These are phyloP conservation scores for Arthroderma sp. DNA, from an alignment of 2,329 filamentous ascomycete species.

Conservation along the genomic window DNA sequence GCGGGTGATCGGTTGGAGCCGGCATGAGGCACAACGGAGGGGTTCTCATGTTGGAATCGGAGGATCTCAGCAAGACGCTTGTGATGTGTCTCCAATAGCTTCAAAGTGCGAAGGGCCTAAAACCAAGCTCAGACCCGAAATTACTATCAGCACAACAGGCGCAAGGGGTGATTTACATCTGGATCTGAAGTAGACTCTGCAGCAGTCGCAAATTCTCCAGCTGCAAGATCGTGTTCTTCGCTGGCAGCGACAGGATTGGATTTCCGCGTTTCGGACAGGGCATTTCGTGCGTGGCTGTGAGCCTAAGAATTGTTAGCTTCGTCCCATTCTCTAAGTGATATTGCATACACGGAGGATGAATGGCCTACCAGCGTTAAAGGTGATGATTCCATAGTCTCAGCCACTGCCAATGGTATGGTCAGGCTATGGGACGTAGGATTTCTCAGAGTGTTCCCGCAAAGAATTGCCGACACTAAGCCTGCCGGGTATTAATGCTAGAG, in stretches of 20 bases:
- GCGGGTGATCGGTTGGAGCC: constrained; percentile 6
- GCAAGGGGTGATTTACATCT: constrained; percentile 31
- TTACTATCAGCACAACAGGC: constrained; percentile 2
- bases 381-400: constrained; percentile 50
- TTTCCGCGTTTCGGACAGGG: constrained; percentile 56
- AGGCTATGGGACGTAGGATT: no score
- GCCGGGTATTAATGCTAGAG: no score
- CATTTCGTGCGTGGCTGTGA: constrained; percentile 77
- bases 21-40: constrained; percentile 15
- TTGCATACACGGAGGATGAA: constrained; percentile 1
- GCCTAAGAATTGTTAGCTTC: constrained; percentile 40
- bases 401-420: no score
- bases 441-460: no score
- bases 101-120: constrained; percentile 70
- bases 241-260: constrained; percentile 66
- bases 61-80: constrained; percentile 69
- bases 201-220: constrained; percentile 75
- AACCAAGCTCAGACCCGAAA: constrained; percentile 24
- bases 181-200: constrained; percentile 54
- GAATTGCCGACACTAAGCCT: no score
- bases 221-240: constrained; percentile 76
- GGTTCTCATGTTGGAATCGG: constrained; percentile 50
- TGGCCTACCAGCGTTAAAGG: constrained; percentile 49
- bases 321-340: neutral
- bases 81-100: constrained; percentile 79